A percentile compares a stretch with the other conserved stretches of the same genome.
phyloP scores from a whole-genome alignment of 495 filamentous ascomycete genomes.

The Penicillium alfredii region DNA sequence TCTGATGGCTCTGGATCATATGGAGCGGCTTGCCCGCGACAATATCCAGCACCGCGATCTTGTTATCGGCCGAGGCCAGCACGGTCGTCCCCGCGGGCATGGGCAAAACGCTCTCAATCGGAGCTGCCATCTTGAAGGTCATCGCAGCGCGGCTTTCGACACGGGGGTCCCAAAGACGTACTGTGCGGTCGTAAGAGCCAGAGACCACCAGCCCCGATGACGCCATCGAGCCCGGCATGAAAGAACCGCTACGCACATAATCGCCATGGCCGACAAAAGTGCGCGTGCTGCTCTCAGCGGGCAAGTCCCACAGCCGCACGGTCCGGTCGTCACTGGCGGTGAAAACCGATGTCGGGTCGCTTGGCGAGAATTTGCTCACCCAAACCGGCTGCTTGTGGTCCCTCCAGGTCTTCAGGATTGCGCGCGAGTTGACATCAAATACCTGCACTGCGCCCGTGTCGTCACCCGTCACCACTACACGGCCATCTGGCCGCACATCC shows the following conservation, averaged over 20 bases:
- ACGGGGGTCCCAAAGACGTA: constrained; percentile 88
- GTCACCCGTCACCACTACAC: constrained; percentile 84
- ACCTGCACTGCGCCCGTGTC: constrained; percentile 87
- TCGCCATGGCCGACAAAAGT: constrained; percentile 86
- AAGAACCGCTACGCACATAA: constrained; percentile 81
- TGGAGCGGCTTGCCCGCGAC: constrained; percentile 83
- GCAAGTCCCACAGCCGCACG: constrained; percentile 89
- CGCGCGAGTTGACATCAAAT: constrained; percentile 82
- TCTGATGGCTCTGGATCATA: constrained; percentile 89
- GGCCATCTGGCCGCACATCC: constrained; percentile 80
- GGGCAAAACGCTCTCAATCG: constrained; percentile 80
- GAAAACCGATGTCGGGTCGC: constrained; percentile 77
- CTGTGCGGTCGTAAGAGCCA: constrained; percentile 90
- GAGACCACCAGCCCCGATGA: constrained; percentile 68
- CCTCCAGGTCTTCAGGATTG: constrained; percentile 93
- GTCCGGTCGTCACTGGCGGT: constrained; percentile 85
- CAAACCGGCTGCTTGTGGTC: constrained; percentile 94
- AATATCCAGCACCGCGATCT: constrained; percentile 90
- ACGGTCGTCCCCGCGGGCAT: constrained; percentile 81
- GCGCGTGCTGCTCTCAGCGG: constrained; percentile 63
- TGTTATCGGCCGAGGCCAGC: constrained; percentile 76
- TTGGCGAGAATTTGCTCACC: constrained; percentile 81
- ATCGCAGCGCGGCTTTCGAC: constrained; percentile 63
- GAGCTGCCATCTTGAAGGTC: constrained; percentile 85
- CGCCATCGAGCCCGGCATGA: constrained; percentile 71